Percentiles rank a stretch among this genome's conserved stretches.
phyloP scores from a whole-genome alignment of 148 eudicot species.

The Amaranthus cruentus region DNA sequence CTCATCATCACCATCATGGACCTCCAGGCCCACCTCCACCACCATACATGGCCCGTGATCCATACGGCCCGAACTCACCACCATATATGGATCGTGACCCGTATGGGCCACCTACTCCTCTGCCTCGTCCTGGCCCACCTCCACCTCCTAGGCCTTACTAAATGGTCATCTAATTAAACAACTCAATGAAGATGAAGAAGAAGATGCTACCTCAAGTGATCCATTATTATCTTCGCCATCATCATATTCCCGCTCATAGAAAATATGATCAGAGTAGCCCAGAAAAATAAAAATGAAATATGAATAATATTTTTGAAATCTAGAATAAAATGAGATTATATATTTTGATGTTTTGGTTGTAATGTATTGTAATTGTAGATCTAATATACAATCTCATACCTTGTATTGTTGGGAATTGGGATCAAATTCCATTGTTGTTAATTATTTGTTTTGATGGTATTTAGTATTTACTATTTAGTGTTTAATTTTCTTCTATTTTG shows the following conservation, averaged over 20 bases:
- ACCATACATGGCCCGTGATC: conserved; percentile 11
- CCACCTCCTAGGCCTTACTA: conserved; percentile 22
- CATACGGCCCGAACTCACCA: conserved; percentile 4
- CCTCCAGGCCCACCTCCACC: conserved; percentile 6
- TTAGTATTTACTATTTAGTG: background rate
- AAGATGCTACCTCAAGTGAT: background rate
- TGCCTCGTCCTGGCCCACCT: conserved; percentile 16
- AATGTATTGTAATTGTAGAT: too few species aligned
- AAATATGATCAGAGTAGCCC: background rate
- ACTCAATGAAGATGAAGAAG: background rate
- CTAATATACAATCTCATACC: too few species aligned
- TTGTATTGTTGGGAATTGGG: too few species aligned
- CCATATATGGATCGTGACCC: conserved; percentile 7
- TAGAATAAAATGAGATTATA: background rate
- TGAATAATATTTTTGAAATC: conserved; percentile 4
- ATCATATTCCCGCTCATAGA: background rate
- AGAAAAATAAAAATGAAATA: background rate
- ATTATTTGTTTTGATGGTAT: background rate
- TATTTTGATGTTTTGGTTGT: background rate
- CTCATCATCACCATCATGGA: background rate
- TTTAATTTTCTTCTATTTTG: background rate
- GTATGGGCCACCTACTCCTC: conserved; percentile 4
- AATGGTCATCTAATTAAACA: background rate
- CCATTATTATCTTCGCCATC: background rate
- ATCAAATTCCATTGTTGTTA: too few species aligned